A percentile compares a stretch with the other conserved stretches of the same genome.
Evolutionary conservation across 331 rosid genomes (phyloP).

Genomic region (Malus hybrid): DNA sequence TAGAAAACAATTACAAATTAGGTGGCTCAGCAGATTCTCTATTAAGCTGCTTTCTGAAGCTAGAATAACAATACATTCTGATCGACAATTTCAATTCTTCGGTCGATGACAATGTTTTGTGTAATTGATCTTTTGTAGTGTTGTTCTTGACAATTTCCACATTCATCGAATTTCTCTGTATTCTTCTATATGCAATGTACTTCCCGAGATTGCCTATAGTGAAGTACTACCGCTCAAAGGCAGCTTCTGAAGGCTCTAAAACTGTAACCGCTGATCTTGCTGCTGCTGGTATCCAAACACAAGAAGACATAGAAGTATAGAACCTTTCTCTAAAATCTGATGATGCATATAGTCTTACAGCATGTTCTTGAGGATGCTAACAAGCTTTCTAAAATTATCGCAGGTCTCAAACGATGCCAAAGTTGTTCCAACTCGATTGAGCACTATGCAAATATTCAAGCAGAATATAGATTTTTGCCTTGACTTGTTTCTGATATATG

Average conservation of each 20-base stretch:
- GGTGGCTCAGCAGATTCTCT: not conserved
- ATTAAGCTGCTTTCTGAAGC: not conserved
- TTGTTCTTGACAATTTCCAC: conserved; percentile 52
- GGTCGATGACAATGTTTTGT: not conserved
- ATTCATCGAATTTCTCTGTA: conserved; percentile 43
- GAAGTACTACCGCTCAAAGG: conserved; percentile 60
- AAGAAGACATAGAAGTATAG: conserved; percentile 26
- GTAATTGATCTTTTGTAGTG: conserved; percentile 35
- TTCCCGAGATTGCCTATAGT: conserved; percentile 71
- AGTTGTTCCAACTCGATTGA: conserved; percentile 24
- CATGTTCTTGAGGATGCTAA: not conserved
- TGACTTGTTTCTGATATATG: conserved; percentile 48
- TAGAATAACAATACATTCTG: not conserved
- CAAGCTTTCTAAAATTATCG: conserved; percentile 1
- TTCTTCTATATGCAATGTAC: conserved; percentile 50
- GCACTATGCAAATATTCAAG: conserved; percentile 38
- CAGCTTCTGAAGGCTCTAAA: conserved; percentile 74
- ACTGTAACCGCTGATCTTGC: conserved; percentile 79
- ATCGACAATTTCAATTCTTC: not conserved
- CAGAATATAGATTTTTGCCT: conserved; percentile 41
- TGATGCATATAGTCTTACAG: not conserved
- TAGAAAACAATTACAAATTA: no score
- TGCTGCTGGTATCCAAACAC: conserved; percentile 44
- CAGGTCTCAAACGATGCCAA: conserved; percentile 26
- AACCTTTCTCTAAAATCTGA: not conserved